Evolutionary conservation across 192 early-diverging fungal species (phyloP).

Genomic region (Geranomyces variabilis): DNA sequence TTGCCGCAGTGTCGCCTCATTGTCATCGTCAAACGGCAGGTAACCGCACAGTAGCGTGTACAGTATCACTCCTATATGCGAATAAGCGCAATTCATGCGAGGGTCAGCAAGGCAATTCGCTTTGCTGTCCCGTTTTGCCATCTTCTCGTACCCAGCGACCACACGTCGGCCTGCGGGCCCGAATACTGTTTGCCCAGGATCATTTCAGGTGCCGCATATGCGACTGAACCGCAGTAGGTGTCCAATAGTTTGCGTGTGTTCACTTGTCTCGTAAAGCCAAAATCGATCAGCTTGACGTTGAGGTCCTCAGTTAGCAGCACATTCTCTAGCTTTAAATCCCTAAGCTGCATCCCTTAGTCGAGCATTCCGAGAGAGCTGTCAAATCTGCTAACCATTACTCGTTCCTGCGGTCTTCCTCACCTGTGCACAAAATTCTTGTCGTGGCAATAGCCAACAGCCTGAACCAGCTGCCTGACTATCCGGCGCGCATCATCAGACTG

Average conservation of each 20-base stretch:
- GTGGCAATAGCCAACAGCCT: conserved; percentile 58
- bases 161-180: conserved; percentile 63
- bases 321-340: conserved; percentile 96
- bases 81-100: background rate
- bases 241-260: conserved; percentile 46
- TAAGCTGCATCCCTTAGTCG: too few species aligned
- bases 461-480: conserved; percentile 52
- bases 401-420: conserved; percentile 20
- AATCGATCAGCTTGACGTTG: conserved; percentile 96
- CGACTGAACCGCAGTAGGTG: conserved; percentile 63
- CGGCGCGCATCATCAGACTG: conserved; percentile 26
- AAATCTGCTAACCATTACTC: too few species aligned
- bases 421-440: conserved; percentile 57
- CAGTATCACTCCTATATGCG: conserved; percentile 45
- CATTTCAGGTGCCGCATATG: conserved; percentile 83
- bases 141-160: conserved; percentile 69
- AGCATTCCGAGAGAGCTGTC: too few species aligned
- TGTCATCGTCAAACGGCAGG: conserved; percentile 72
- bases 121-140: background rate
- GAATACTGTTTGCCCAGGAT: conserved; percentile 75
- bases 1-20: conserved; percentile 65
- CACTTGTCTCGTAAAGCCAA: conserved; percentile 65
- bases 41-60: conserved; percentile 53
- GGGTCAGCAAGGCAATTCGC: background rate
- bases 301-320: conserved; percentile 84